Conservation (phyloP, 2,329 filamentous ascomycete species). For the Colletotrichum australisinense region DNA sequence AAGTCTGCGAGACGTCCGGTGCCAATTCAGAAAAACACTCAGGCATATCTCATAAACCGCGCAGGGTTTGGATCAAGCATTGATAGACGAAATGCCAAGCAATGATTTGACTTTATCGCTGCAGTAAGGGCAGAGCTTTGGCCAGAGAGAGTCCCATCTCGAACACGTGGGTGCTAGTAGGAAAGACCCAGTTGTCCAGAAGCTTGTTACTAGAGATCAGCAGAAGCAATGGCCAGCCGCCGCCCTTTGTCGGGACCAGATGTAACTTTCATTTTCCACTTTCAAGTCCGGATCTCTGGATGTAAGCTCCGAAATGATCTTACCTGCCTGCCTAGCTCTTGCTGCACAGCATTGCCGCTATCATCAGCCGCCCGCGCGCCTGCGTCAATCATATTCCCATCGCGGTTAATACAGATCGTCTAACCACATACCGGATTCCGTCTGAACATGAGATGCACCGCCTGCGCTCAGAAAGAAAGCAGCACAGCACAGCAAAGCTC, state of each 20-base stretch:
- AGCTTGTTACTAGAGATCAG: background rate
- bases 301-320: background rate
- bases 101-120: background rate
- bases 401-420: background rate
- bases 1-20: background rate
- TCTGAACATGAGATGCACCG: background rate
- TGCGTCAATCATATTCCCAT: background rate
- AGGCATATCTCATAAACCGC: no score
- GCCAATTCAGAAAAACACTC: no score
- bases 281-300: background rate
- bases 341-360: background rate
- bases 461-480: background rate
- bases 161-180: background rate
- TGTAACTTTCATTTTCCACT: background rate
- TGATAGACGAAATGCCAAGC: background rate
- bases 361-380: background rate
- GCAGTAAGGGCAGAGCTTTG: background rate
- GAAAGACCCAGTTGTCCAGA: background rate
- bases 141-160: background rate
- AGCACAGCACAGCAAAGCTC: background rate
- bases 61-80: background rate
- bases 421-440: background rate
- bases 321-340: background rate
- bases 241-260: background rate
- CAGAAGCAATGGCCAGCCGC: background rate